These are phyloP conservation scores for Coemansia sp. DNA, from an alignment of 192 early-diverging fungal genomes.

Conservation along the genomic window DNA sequence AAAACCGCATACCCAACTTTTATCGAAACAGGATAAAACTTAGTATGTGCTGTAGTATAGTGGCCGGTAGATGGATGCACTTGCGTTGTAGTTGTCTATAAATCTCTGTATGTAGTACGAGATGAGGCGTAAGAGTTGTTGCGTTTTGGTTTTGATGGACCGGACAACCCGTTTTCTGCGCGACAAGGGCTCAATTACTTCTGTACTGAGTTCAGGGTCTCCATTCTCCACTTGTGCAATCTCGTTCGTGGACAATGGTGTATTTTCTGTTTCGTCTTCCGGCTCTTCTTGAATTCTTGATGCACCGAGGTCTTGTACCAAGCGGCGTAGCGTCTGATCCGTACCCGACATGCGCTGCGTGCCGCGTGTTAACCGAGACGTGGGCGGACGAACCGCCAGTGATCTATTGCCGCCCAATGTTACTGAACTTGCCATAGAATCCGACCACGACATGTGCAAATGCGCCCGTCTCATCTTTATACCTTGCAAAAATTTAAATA, in stretches of 20 bases:
- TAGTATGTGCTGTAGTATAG: conserved; percentile 26
- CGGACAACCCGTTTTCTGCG: conserved; percentile 15
- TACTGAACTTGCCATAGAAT: conserved; percentile 52
- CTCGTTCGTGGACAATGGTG: neutral
- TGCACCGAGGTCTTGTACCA: conserved; percentile 32
- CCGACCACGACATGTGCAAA: conserved; percentile 40
- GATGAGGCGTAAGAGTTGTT: conserved; percentile 19
- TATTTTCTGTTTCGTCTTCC: conserved; percentile 4
- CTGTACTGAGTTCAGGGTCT: neutral
- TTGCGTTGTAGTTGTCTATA: conserved; percentile 17
- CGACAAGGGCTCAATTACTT: neutral
- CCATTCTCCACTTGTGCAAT: neutral
- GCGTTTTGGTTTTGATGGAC: conserved; percentile 12
- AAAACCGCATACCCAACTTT: no score
- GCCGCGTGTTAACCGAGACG: conserved; percentile 10
- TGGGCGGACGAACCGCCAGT: neutral
- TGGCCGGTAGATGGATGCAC: conserved; percentile 18
- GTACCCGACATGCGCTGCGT: neutral
- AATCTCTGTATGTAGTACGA: conserved; percentile 22
- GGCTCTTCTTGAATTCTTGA: conserved; percentile 30
- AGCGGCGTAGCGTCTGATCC: conserved; percentile 23
- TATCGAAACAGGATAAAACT: neutral
- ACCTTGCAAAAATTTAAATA: neutral
- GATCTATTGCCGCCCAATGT: conserved; percentile 29
- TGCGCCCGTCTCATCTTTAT: conserved; percentile 33